Conservation (phyloP, 805 yeast species). For the Myxozyma kluyveri region DNA sequence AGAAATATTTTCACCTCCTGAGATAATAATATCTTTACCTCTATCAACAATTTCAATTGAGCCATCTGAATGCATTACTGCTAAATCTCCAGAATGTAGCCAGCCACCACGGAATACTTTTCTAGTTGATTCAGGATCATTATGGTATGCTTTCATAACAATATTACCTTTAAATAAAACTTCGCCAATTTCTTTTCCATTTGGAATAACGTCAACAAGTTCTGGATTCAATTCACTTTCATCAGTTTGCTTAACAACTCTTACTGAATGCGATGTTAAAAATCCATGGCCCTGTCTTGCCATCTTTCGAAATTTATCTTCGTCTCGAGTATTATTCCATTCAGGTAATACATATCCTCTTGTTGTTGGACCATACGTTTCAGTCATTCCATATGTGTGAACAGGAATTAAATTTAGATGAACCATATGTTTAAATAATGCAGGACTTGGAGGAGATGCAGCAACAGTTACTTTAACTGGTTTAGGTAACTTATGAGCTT, state of each 20-base stretch:
- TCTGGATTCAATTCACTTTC: conserved; percentile 13
- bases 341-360: conserved; percentile 36
- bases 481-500: conserved; percentile 34
- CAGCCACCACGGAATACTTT: conserved; percentile 36
- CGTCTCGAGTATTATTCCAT: conserved; percentile 35
- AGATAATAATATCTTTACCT: conserved; percentile 40
- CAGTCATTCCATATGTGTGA: conserved; percentile 41
- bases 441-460: conserved; percentile 41
- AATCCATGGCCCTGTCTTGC: conserved; percentile 40
- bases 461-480: conserved; percentile 39
- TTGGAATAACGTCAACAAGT: conserved; percentile 32
- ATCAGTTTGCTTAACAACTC: conserved; percentile 32
- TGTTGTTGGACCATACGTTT: conserved; percentile 41
- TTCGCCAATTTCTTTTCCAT: conserved; percentile 40
- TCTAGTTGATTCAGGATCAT: conserved; percentile 37
- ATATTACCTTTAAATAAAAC: conserved; percentile 38
- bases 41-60: conserved; percentile 38
- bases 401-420: conserved; percentile 37
- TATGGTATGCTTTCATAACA: conserved; percentile 38
- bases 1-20: conserved; percentile 42
- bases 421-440: conserved; percentile 38
- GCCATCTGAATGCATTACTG: conserved; percentile 40
- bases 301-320: conserved; percentile 32
- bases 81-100: conserved; percentile 37
- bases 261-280: conserved; percentile 33